Percentiles rank a stretch among this genome's conserved stretches.
These are phyloP conservation scores for Ganoderma multipileum DNA, from an alignment of 1,284 basidiomycete species.

Conservation along the genomic window DNA sequence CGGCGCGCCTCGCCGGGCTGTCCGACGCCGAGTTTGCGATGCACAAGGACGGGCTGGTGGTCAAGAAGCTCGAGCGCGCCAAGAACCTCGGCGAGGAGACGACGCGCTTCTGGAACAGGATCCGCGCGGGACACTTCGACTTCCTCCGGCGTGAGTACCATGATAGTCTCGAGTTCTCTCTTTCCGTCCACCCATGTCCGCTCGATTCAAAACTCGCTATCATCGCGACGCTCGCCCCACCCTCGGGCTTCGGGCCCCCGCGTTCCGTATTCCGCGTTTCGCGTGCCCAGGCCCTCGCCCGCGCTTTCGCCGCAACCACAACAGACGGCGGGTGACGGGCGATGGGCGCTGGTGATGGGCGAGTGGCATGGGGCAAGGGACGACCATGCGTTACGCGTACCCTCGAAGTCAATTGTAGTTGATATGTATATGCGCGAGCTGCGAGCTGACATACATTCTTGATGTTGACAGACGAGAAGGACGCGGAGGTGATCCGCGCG, in stretches of 20 bases:
- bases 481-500: slow-evolving; percentile 31
- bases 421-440: not conserved
- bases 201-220: not conserved
- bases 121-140: slow-evolving; percentile 37
- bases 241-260: not conserved
- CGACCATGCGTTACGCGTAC: not conserved
- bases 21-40: slow-evolving; percentile 28
- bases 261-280: not conserved
- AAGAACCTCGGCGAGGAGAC: slow-evolving; percentile 41
- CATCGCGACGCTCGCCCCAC: not conserved
- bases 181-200: not conserved
- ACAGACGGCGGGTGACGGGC: not conserved
- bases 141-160: slow-evolving; percentile 36
- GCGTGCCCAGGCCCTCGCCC: not conserved
- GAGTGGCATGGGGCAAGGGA: not conserved
- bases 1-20: slow-evolving; percentile 30
- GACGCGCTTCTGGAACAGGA: slow-evolving; percentile 36
- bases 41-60: slow-evolving; percentile 38
- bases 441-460: not conserved
- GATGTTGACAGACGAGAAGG: slow-evolving; percentile 32
- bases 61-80: slow-evolving; percentile 35
- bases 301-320: not conserved
- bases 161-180: not conserved
- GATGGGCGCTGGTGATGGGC: not conserved
- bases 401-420: not conserved